phyloP scores from a whole-genome alignment of 176 grass and related monocot species.

The Eleusine indica region DNA sequence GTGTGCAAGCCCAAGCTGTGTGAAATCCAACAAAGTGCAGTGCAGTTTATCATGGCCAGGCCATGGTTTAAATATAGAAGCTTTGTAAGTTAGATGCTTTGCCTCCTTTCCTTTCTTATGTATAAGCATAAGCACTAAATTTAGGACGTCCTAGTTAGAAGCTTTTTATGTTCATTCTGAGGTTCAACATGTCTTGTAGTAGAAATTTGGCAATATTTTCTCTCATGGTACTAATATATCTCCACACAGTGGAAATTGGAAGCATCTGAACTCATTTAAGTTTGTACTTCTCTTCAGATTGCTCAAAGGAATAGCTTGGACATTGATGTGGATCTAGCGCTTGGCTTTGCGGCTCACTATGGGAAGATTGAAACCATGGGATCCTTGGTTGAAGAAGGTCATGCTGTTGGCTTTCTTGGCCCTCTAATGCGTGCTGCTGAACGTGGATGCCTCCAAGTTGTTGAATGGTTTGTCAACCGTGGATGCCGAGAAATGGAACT shows the following conservation, averaged over 20 bases:
- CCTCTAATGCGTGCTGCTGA: conserved; percentile 96
- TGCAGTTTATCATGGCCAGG: not conserved
- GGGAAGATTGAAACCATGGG: conserved; percentile 86
- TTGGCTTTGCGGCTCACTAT: conserved; percentile 90
- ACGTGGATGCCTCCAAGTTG: conserved; percentile 73
- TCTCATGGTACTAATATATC: conserved; percentile 22
- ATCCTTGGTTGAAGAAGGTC: conserved; percentile 83
- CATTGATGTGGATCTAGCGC: conserved; percentile 93
- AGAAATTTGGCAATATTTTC: conserved; percentile 6
- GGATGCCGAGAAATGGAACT: conserved; percentile 97
- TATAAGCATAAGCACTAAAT: not conserved
- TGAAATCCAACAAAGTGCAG: not conserved
- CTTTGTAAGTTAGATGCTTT: not conserved
- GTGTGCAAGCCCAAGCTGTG: not conserved
- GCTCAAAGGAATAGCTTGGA: conserved; percentile 94
- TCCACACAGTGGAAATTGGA: conserved; percentile 5
- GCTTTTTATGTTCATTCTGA: not conserved
- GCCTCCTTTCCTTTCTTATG: conserved; percentile 25
- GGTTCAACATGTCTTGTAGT: not conserved
- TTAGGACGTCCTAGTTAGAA: not conserved
- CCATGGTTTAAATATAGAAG: too few relatives aligned
- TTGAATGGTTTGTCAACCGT: conserved; percentile 80
- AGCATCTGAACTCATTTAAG: conserved; percentile 39
- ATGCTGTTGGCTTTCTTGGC: conserved; percentile 74
- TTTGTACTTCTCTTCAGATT: conserved; percentile 62